Conservation (phyloP, 495 filamentous ascomycete species). For the Aspergillus baeticus region DNA sequence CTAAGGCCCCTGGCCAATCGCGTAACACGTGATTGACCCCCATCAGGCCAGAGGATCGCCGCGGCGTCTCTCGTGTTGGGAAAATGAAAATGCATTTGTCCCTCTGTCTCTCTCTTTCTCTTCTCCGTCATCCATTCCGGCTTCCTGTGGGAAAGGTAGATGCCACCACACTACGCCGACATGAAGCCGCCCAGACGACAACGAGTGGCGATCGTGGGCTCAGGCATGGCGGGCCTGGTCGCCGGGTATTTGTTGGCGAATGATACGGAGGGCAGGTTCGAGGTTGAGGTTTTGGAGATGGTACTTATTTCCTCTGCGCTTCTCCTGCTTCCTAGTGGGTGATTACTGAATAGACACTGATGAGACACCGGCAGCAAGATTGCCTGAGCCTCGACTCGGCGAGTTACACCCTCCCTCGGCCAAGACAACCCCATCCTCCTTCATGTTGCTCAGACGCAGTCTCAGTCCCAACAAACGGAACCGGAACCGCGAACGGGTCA, state of each 20-base stretch:
- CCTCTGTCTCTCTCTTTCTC: background rate
- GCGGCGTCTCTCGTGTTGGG: too few relatives aligned
- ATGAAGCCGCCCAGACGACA: background rate
- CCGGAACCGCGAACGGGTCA: background rate
- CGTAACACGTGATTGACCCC: too few relatives aligned
- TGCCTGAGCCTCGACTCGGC: slow-evolving; percentile 29
- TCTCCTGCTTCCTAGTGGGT: background rate
- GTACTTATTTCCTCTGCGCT: slow-evolving; percentile 23
- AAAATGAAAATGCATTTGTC: too few relatives aligned
- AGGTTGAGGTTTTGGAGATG: slow-evolving; percentile 48
- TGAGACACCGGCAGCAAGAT: too few relatives aligned
- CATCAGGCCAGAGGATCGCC: too few relatives aligned
- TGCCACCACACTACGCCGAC: too few relatives aligned
- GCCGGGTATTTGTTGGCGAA: slow-evolving; percentile 43
- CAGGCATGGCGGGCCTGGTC: slow-evolving; percentile 55
- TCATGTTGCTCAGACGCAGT: too few relatives aligned
- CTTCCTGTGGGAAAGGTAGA: too few relatives aligned
- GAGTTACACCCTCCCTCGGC: background rate
- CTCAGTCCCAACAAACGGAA: background rate
- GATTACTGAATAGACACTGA: too few relatives aligned
- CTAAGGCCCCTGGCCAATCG: too few relatives aligned
- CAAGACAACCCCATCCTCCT: too few relatives aligned
- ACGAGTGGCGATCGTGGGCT: slow-evolving; percentile 48
- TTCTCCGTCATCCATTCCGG: too few relatives aligned
- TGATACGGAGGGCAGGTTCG: background rate